Conservation (phyloP, 495 filamentous ascomycete genomes). For the Wilcoxina mikolae region DNA sequence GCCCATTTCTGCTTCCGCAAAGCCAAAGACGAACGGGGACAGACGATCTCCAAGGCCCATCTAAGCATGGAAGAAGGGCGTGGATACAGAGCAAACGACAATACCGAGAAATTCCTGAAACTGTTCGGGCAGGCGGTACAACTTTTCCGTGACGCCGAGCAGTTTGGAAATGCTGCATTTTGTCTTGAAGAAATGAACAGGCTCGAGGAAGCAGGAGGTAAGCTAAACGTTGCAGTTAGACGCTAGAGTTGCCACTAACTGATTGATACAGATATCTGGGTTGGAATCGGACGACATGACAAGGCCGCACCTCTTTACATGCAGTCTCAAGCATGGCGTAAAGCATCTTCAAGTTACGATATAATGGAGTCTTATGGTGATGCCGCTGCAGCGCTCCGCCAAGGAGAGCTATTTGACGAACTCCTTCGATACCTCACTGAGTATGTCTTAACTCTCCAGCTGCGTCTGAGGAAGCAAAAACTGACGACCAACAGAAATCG, state of each 20-base stretch:
- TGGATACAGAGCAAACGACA: constrained; percentile 3
- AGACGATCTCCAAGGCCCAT: constrained; percentile 9
- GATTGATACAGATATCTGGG: constrained; percentile 12
- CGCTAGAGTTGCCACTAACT: no score
- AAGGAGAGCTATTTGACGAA: constrained; percentile 8
- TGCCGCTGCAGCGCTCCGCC: constrained; percentile 7
- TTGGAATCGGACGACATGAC: constrained; percentile 6
- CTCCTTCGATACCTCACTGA: constrained; percentile 10
- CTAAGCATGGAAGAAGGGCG: constrained; percentile 10
- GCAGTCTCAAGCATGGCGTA: not conserved
- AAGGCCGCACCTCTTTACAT: constrained; percentile 11
- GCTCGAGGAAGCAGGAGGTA: constrained; percentile 15
- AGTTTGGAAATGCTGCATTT: constrained; percentile 8
- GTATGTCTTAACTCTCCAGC: constrained; percentile 6
- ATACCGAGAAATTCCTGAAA: not conserved
- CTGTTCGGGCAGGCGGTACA: constrained; percentile 9
- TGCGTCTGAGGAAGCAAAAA: not conserved
- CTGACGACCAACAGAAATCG: not conserved
- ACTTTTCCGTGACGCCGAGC: constrained; percentile 4
- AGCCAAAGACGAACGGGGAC: constrained; percentile 7
- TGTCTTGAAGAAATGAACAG: constrained; percentile 13
- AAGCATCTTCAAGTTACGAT: constrained; percentile 7
- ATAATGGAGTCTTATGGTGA: not conserved
- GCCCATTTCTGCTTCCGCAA: constrained; percentile 15
- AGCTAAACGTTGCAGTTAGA: no score